Base-by-base conservation (phyloP, 2,329 filamentous ascomycete species). In the Epichloe scottii region DNA sequence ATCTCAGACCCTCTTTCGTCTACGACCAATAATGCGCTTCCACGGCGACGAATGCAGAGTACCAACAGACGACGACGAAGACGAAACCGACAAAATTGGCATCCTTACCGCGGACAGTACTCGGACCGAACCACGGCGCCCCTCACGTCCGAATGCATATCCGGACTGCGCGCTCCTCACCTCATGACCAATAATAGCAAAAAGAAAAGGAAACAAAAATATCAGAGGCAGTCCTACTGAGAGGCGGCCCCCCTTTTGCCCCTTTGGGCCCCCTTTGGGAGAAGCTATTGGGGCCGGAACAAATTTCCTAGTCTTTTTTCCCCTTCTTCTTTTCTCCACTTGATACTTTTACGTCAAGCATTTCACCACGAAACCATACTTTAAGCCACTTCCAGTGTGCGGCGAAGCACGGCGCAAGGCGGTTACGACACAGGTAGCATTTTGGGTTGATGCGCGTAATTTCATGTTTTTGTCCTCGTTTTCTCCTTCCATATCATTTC, bases 321-420 rank as follows among this genome's bases (percentile, higher is more conserved):
- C 14, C 12, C 15, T 21, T 30, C 4, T n/a, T 45, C 14, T 45
- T 54, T 46, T 52, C 34, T 21, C 40, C 37, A 46, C 46, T 46
- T 34, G 42, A 46, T 50, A 45, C 52, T 58, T 57, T 59, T 51
- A 61, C 59, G 60, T 65, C 62, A 62, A 59, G 61, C 61, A 63
- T 47, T 68, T 54, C 59, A 61, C 64, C 55, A 65, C 58, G 61
- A 66, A 61, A 60, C 57, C 62, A 64, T 63, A 61, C 53, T 63
- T 57, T 51, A 39, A 65, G 58, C 59, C 56, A 60, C 56, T 59
- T 64, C 63, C 61, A 62, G 62, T 62, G 63, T 66, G 62, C 60
- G 65, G 66, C 66, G 63, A 66, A 65, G 62, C 63, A 66, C 60
- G 63, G 66, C 66, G 67, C 65, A 65, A 54, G 61, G 60, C 60